Base-by-base conservation (phyloP, 2,329 filamentous ascomycete genomes). In the Nothophoma quercina region DNA sequence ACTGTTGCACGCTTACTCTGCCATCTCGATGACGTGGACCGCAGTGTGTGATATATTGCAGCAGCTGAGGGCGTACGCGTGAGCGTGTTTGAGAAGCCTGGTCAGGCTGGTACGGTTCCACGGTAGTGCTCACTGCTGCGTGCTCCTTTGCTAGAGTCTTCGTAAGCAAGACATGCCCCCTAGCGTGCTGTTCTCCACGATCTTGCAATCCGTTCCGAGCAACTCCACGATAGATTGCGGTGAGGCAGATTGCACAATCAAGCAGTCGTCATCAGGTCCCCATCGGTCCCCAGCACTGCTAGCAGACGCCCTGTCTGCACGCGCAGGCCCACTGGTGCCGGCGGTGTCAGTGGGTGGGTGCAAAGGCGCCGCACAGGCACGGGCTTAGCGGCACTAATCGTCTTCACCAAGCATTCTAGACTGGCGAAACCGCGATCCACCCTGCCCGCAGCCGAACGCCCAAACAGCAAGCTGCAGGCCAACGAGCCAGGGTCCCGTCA, bases 331-430 rank as follows among this genome's bases (percentile, higher is more conserved):
- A 42, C 42, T 42, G 30, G 39, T 22, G 40, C 34, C 42, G 30
- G 42, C 42, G 28, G 15, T 32, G 43, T 35, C 36, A 46, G 43
- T 53, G 38, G 19, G 50, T 36, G 26, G 30, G 18, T 8, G 15
- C 47, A 39, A 43, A 39, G 42, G 12, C 47, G 39, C 40, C 47
- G 47, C 36, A 43, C 38, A 51, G 40, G 41, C 41, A 44, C 28
- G 18, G 21, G n/a, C 40, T 33, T 39, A 39, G 35, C 35, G 43
- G 49, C 49, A 45, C 35, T 25, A 39, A 50, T 50, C 49, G 32
- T 35, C 18, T n/a, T 22, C 26, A 52, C 50, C 43, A 53, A 53
- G 50, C 50, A 53, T 53, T 53, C 50, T 53, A 53, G 50, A 53
- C 50, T 53, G 42, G 36, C 42, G n/a, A 46, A 51, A 41, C 45